phyloP scores from a whole-genome alignment of 208 protist genomes.

The Leishmania arabica region DNA sequence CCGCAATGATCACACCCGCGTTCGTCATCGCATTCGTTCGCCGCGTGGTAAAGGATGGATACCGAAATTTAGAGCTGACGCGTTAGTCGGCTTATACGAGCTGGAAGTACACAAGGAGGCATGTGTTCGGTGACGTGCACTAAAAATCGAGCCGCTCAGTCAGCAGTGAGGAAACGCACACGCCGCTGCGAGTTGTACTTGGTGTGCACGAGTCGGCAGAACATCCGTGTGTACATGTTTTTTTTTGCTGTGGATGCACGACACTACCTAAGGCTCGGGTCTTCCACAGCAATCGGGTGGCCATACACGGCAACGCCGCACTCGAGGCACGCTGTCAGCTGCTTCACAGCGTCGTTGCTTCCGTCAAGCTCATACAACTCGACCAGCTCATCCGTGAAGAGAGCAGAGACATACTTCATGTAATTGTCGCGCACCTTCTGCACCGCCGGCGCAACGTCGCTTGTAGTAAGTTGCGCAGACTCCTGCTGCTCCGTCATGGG shows the following conservation, averaged over 20 bases:
- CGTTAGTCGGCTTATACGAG: neutral
- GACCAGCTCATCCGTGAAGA: constrained; percentile 82
- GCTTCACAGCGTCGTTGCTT: constrained; percentile 71
- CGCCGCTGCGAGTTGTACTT: neutral
- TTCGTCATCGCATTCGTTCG: neutral
- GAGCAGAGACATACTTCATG: constrained; percentile 88
- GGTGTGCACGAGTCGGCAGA: neutral
- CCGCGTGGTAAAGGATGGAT: neutral
- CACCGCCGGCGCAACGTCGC: constrained; percentile 28
- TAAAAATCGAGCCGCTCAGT: neutral
- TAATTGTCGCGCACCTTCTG: constrained; percentile 77
- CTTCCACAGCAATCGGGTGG: constrained; percentile 45
- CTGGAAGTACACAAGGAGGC: neutral
- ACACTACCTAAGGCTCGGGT: constrained; percentile 3
- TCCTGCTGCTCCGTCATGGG: constrained; percentile 2
- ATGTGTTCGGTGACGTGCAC: neutral
- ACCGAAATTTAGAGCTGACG: neutral
- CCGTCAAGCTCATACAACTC: constrained; percentile 84
- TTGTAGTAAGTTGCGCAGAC: neutral
- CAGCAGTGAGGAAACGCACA: neutral
- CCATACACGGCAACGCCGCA: constrained; percentile 82
- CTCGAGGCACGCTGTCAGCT: constrained; percentile 84
- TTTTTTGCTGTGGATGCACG: neutral
- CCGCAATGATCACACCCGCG: neutral
- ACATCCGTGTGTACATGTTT: neutral